phyloP scores from a whole-genome alignment of 73 alveolate genomes.

The Vitrella brassicaformis region DNA sequence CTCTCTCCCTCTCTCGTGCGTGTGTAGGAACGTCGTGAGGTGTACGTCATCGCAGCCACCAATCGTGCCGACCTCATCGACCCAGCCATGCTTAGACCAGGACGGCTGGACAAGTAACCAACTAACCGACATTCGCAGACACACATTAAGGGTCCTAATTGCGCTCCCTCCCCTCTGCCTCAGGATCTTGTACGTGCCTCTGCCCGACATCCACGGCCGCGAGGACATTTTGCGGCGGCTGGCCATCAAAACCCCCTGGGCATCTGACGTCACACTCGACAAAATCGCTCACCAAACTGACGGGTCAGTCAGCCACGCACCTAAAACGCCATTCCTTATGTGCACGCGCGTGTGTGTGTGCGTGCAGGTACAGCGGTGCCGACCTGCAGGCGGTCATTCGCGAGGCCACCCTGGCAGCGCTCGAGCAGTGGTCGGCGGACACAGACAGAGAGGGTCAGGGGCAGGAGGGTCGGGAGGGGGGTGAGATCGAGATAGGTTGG shows the following conservation, averaged over 20 bases:
- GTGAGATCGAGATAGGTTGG: no score
- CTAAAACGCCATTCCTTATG: no score
- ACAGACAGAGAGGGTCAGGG: background rate
- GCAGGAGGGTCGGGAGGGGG: no score
- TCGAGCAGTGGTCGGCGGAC: constrained; percentile 20
- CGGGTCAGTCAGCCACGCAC: no score
- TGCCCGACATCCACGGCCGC: constrained; percentile 90
- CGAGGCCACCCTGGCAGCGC: constrained; percentile 83
- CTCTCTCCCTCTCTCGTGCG: background rate
- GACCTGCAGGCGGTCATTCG: constrained; percentile 87
- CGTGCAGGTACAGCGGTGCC: constrained; percentile 99
- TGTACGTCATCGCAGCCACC: constrained; percentile 96
- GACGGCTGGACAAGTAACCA: constrained; percentile 66
- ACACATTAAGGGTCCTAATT: constrained; percentile 37
- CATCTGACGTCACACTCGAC: constrained; percentile 60
- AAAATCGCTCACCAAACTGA: constrained; percentile 67
- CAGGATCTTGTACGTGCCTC: constrained; percentile 83
- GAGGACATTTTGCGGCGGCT: constrained; percentile 75
- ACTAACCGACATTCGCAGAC: background rate
- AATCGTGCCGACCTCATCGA: constrained; percentile 98
- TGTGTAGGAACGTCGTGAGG: constrained; percentile 41
- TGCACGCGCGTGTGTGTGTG: no score
- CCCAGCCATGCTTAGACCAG: constrained; percentile 98
- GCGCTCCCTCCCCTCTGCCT: constrained; percentile 88
- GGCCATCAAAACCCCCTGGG: constrained; percentile 61